phyloP scores from a whole-genome alignment of 768 basidiomycete species.

The Russula sp. region DNA sequence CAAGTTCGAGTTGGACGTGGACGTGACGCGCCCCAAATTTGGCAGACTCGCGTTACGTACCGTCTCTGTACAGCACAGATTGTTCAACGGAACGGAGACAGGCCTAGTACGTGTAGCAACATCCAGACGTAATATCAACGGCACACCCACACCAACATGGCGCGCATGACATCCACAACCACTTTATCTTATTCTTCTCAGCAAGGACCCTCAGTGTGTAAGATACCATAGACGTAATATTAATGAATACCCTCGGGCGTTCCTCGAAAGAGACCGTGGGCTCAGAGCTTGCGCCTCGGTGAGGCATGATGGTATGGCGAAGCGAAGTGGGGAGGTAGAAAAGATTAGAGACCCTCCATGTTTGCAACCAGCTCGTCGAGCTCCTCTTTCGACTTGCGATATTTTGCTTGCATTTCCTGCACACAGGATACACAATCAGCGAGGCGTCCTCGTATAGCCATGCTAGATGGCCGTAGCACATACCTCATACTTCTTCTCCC shows the following conservation, averaged over 20 bases:
- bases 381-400: slow-evolving; percentile 65
- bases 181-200: neutral
- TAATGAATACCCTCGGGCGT: neutral
- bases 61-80: too few species aligned
- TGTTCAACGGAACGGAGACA: too few species aligned
- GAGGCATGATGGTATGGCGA: neutral
- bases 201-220: neutral
- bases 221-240: neutral
- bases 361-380: slow-evolving; percentile 72
- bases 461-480: slow-evolving; percentile 24
- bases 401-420: slow-evolving; percentile 68
- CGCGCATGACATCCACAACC: too few species aligned
- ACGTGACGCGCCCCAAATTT: neutral
- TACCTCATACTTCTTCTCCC: slow-evolving; percentile 96
- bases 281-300: neutral
- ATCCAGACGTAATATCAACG: too few species aligned
- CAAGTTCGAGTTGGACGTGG: neutral
- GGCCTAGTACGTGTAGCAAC: too few species aligned
- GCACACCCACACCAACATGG: too few species aligned
- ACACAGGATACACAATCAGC: slow-evolving; percentile 10
- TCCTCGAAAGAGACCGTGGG: neutral
- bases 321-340: neutral
- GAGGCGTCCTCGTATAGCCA: neutral
- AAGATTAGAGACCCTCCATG: slow-evolving; percentile 46
- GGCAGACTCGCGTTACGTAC: neutral